A percentile compares a stretch with the other conserved stretches of the same genome.
These are phyloP conservation scores for Pestalotiopsis sp. DNA, from an alignment of 2,329 filamentous ascomycete species.

Conservation along the genomic window DNA sequence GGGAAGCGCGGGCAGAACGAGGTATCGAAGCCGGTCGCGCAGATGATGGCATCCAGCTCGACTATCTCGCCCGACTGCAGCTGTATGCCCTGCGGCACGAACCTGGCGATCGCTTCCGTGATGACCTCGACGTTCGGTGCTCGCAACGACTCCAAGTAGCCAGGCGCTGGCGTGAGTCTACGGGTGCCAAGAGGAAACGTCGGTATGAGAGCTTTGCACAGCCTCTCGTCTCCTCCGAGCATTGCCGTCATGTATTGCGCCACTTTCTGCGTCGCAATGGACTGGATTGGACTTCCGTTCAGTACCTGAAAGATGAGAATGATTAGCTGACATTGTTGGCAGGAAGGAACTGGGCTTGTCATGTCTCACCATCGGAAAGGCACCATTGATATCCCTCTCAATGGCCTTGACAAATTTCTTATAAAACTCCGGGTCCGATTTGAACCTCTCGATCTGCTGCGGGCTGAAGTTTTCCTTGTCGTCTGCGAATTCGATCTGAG, in stretches of 20 bases:
- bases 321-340: constrained; percentile 13
- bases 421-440: constrained; percentile 47
- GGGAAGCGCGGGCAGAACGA: constrained; percentile 56
- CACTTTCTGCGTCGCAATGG: constrained; percentile 42
- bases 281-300: constrained; percentile 42
- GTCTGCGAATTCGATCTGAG: constrained; percentile 41
- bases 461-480: constrained; percentile 43
- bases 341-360: not conserved
- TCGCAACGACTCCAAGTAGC: constrained; percentile 49
- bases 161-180: constrained; percentile 52
- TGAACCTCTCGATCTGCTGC: constrained; percentile 49
- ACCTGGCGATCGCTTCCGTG: constrained; percentile 44
- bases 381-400: constrained; percentile 46
- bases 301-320: constrained; percentile 32
- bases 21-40: constrained; percentile 60
- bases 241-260: constrained; percentile 49
- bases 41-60: constrained; percentile 57
- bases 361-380: constrained; percentile 42
- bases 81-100: constrained; percentile 51
- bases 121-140: constrained; percentile 51
- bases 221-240: constrained; percentile 49
- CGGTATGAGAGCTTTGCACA: constrained; percentile 55
- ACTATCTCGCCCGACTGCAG: constrained; percentile 50
- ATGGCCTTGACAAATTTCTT: constrained; percentile 48
- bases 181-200: constrained; percentile 50